Evolutionary conservation across 2,329 filamentous ascomycete genomes (phyloP), one percentile per base, ranked within the genome.

Genomic region (Beauveria scarabaeidicola): DNA sequence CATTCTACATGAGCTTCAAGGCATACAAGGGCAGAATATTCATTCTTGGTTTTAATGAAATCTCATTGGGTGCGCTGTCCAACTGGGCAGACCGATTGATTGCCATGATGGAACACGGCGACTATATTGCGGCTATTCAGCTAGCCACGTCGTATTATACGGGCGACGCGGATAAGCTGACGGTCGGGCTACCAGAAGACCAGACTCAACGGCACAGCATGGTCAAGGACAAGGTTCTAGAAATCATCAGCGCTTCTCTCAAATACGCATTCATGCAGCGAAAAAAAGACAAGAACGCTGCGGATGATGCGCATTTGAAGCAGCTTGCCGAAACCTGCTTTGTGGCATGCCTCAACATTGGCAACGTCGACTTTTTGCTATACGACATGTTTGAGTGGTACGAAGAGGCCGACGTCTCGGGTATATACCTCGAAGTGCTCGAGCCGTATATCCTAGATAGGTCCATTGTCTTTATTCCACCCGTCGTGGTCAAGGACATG

Each of bases 1-100:
- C 92, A 0, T 99, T 97, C 67, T 93, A 93, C 70, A 97, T 97
- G 91, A 97, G 93, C 72, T 93, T 97, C 74, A 91, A 90, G 68
- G 83, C 91, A 3, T 99, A 97, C 75, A 99, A 97, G 72, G 92
- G 94, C 5, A 84, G 93, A 32, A 79, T 97, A 40, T 99, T 99
- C 69, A 76, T 97, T 4, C 79, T 99, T 9, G 92, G 94, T n/a
- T 92, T 93, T 75, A 94, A 93, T 68, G 93, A 97, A 69, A 78
- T 97, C 44, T 90, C 91, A 0, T 90, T 97, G 52, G 94, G 94
- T 2, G 89, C 89, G 5, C 75, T 99, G 38, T 97, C 94, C 0
- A 99, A 99, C 66, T 99, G 94, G 94, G 93, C 94, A 2, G 94
- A 99, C 72, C 82, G 94, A 44, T 78, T 99, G 19, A 86, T 97